Evolutionary conservation across 1,139 yeast species (phyloP).

Genomic region (Geotrichum histeridarum): DNA sequence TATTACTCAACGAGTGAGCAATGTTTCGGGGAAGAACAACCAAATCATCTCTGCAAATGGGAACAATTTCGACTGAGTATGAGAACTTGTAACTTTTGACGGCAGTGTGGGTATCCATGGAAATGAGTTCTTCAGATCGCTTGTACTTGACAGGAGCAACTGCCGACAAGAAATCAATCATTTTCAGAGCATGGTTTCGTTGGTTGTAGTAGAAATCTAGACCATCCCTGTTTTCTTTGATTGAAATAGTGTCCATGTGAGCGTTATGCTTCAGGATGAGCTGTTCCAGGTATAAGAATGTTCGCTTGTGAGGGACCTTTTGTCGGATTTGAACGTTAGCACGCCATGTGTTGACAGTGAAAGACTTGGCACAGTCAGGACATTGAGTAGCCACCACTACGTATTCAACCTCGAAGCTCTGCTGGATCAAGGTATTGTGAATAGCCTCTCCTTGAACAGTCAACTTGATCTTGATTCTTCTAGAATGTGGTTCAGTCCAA

Average conservation of each 20-base stretch:
- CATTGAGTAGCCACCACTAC: slow-evolving; percentile 96
- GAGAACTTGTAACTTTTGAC: slow-evolving; percentile 84
- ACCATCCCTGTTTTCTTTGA: slow-evolving; percentile 90
- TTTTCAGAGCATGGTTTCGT: slow-evolving; percentile 85
- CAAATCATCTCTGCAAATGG: slow-evolving; percentile 95
- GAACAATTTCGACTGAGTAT: slow-evolving; percentile 88
- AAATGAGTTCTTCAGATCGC: slow-evolving; percentile 85
- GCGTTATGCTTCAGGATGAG: slow-evolving; percentile 89
- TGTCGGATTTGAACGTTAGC: slow-evolving; percentile 96
- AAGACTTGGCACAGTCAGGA: slow-evolving; percentile 96
- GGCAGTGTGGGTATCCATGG: slow-evolving; percentile 90
- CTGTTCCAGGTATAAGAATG: slow-evolving; percentile 91
- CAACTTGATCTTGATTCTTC: slow-evolving; percentile 83
- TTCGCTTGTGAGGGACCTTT: slow-evolving; percentile 93
- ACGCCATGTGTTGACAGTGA: slow-evolving; percentile 95
- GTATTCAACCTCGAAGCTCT: slow-evolving; percentile 90
- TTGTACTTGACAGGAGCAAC: slow-evolving; percentile 86
- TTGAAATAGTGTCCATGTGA: slow-evolving; percentile 88
- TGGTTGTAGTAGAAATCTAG: slow-evolving; percentile 87
- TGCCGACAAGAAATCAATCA: slow-evolving; percentile 82
- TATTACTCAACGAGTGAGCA: slow-evolving; percentile 81
- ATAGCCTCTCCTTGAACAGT: slow-evolving; percentile 97
- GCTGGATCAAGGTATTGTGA: slow-evolving; percentile 88
- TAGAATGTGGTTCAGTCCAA: slow-evolving; percentile 99
- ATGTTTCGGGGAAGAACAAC: slow-evolving; percentile 81